Base-by-base conservation (phyloP, 2,329 filamentous ascomycete species). In the Ascochyta pisi region DNA sequence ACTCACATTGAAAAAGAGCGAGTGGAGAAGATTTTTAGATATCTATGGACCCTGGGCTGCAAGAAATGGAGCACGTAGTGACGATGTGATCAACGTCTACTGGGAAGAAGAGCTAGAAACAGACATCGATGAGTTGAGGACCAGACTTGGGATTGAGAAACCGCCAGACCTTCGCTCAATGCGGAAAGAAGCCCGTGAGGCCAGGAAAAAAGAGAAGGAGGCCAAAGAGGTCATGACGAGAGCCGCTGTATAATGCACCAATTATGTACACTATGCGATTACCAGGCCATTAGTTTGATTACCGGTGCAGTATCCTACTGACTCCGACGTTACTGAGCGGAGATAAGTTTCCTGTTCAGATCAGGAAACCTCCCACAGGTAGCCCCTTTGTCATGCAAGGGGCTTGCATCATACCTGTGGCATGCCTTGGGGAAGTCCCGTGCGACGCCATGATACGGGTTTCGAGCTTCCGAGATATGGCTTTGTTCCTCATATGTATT, bases 51-150 rank as follows among this genome's bases (percentile, higher is more conserved):
- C 95, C 0, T 99, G 95, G 95, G 95, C 95, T 33, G 77, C 97
- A 40, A 81, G 85, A 50, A 98, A 96, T 74, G 95, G 95, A 13
- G 75, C 92, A 62, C 79, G 84, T 51, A 84, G 87, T 43, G 86
- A 89, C 68, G 91, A 96, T 70, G 81, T 98, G 31, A 93, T 99
- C 64, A 97, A 97, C 75, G 88, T 99, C 1, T 99, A 96, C 73
- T 99, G 95, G 95, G 95, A 99, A 78, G 92, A 98, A 80, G 85
- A 94, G 78, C 77, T 99, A 64, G 89, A 93, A 78, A 90, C 87
- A 54, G 89, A 96, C 75, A 91, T 96, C 24, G 83, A 86, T 47
- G 90, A 88, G 62, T 72, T 99, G 73, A 84, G 95, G 62, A 75
- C 70, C 4, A 84, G 92, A 72, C 73, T 99, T 66, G 88, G 91